Evolutionary conservation across 23 red algal genomes (phyloP).

Genomic region (Gracilaria domingensis): DNA sequence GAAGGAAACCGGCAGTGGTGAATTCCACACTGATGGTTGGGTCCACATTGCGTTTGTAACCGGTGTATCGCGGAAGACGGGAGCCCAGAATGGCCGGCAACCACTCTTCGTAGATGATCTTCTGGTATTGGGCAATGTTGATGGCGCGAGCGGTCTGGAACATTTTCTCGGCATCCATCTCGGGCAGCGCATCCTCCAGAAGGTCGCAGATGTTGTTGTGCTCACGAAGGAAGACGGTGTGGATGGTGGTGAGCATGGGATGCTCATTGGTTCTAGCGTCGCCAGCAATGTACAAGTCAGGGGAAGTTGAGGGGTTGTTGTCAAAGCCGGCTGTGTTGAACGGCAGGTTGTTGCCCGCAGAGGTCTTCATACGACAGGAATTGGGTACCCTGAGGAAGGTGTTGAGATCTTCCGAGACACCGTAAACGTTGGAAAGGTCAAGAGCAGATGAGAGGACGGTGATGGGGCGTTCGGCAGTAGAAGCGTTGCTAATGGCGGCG

Average conservation of each 20-base stretch:
- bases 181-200: background rate
- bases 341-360: conserved; percentile 1
- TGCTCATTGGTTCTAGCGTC: conserved; percentile 44
- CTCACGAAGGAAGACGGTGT: conserved; percentile 55
- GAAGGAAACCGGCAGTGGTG: conserved; percentile 49
- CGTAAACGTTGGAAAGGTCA: conserved; percentile 52
- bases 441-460: conserved; percentile 6
- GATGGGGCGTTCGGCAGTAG: no score
- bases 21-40: conserved; percentile 42
- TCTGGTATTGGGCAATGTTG: conserved; percentile 43
- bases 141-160: conserved; percentile 38
- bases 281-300: conserved; percentile 31
- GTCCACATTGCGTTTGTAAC: conserved; percentile 1
- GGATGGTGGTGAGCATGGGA: conserved; percentile 22
- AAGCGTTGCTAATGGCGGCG: no score
- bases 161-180: background rate
- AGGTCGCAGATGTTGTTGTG: conserved; percentile 43
- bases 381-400: background rate
- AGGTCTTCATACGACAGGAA: conserved; percentile 10
- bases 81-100: conserved; percentile 8
- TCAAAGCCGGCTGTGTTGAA: conserved; percentile 25
- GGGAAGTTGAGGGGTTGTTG: conserved; percentile 26
- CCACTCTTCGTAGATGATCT: conserved; percentile 57
- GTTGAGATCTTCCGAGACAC: background rate
- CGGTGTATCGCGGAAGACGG: background rate